Evolutionary conservation across 2,329 filamentous ascomycete species (phyloP), one percentile per base, ranked within the genome.

Genomic region (Plectosphaerella cucumerina): DNA sequence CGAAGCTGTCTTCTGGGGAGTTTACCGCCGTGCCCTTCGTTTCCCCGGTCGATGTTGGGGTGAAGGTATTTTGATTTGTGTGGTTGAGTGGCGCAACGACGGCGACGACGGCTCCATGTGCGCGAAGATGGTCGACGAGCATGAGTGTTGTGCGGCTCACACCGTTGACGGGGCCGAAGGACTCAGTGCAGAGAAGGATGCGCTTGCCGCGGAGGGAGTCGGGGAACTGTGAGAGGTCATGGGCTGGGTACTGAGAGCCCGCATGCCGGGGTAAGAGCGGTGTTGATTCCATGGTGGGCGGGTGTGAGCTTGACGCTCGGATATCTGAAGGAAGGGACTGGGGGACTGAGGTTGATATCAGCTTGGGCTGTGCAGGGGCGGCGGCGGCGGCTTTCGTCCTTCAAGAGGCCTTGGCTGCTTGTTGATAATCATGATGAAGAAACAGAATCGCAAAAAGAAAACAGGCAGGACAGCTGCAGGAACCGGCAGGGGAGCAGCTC

Each of bases 111-210:
- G 78, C 84, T 18, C 82, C 85, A 57, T 88, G 71, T n/a, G 70
- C 70, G 50, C 83, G 78, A 18, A 89, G 71, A 57, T 88, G 85
- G 62, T 83, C 80, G 49, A 89, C 81, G 48, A 89, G 75, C 72
- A 84, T 87, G 58, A 84, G 71, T 0, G 86, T 89, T 5, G 85
- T 89, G 54, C 84, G 76, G 59, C 82, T 86, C 44, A 89, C 85
- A n/a, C 86, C 85, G 61, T 89, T 89, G 62, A 89, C 82, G 0
- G 85, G 85, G 3, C 85, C 85, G 52, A 87, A 85, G 1, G 84
- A 88, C 62, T 89, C 86, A 14, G 85, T 88, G 54, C 84, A 86
- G 8, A 89, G 75, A 8, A 89, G 68, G 54, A 89, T 75, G 55
- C 78, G 78, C 64, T 82, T 85, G 10, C 81, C 82, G 35, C 72